phyloP scores from a whole-genome alignment of 2,329 filamentous ascomycete species.

The Coniochaeta pulveracea region DNA sequence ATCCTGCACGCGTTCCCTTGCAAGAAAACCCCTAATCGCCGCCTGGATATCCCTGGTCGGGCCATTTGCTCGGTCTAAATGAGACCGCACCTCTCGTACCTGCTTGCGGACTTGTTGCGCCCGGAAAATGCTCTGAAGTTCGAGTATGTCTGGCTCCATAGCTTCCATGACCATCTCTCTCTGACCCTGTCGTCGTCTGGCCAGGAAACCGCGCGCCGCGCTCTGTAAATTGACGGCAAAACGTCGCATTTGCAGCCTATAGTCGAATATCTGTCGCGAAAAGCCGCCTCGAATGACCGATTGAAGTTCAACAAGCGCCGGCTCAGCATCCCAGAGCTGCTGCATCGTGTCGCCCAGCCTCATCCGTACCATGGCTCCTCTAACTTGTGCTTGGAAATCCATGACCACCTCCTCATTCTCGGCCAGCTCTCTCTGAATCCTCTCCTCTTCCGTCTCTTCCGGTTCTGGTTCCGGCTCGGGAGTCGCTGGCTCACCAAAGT shows the following conservation, averaged over 20 bases:
- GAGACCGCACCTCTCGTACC: constrained; percentile 41
- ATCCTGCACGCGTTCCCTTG: constrained; percentile 43
- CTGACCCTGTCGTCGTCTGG: constrained; percentile 49
- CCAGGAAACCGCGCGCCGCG: constrained; percentile 60
- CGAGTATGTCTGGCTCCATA: constrained; percentile 60
- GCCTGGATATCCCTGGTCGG: constrained; percentile 57
- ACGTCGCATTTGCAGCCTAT: constrained; percentile 69
- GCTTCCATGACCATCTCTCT: constrained; percentile 59
- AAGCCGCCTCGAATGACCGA: constrained; percentile 81
- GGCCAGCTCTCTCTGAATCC: constrained; percentile 67
- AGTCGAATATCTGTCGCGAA: constrained; percentile 69
- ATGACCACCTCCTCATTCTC: constrained; percentile 63
- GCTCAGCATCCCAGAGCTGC: constrained; percentile 75
- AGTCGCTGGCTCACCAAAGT: constrained; percentile 69
- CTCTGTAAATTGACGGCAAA: constrained; percentile 78
- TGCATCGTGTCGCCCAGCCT: constrained; percentile 77
- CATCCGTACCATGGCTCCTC: constrained; percentile 70
- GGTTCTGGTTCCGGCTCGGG: constrained; percentile 65
- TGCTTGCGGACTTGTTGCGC: constrained; percentile 53
- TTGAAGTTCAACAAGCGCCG: constrained; percentile 70
- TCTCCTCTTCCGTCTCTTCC: constrained; percentile 82
- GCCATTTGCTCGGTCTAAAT: constrained; percentile 50
- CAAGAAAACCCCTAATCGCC: constrained; percentile 54
- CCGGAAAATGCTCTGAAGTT: constrained; percentile 71
- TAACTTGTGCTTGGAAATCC: constrained; percentile 79